A percentile compares a stretch with the other conserved stretches of the same genome.
Evolutionary conservation across 1,284 basidiomycete species (phyloP).

Genomic region (Somion occarium): DNA sequence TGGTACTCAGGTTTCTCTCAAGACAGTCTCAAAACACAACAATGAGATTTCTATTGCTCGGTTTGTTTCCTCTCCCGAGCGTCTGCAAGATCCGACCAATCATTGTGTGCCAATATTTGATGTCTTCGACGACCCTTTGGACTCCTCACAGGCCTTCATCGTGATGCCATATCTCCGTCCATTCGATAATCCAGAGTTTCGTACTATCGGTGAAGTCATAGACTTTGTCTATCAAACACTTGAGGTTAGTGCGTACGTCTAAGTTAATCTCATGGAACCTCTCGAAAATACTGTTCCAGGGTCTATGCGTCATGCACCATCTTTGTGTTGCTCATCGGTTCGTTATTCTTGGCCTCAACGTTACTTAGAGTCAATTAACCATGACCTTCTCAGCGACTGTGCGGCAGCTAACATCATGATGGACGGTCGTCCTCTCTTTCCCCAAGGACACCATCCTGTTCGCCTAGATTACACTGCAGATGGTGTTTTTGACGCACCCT

Average conservation of each 20-base stretch:
- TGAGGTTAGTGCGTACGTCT: constrained; percentile 22
- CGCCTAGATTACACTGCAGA: constrained; percentile 10
- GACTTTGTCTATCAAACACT: constrained; percentile 26
- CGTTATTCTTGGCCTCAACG: background rate
- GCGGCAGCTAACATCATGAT: constrained; percentile 31
- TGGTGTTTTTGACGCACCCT: constrained; percentile 10
- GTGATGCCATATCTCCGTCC: constrained; percentile 21
- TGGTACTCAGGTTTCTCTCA: background rate
- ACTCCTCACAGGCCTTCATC: constrained; percentile 12
- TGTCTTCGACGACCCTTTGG: constrained; percentile 10
- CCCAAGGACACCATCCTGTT: constrained; percentile 24
- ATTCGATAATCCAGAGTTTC: constrained; percentile 19
- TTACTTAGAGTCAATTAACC: background rate
- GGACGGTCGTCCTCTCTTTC: constrained; percentile 26
- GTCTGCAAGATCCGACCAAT: constrained; percentile 10
- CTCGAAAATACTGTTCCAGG: constrained; percentile 21
- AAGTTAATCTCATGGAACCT: background rate
- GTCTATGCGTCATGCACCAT: constrained; percentile 34
- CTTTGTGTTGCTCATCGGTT: constrained; percentile 35
- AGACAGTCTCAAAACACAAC: background rate
- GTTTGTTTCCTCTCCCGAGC: background rate
- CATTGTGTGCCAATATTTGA: constrained; percentile 23
- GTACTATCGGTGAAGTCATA: constrained; percentile 20
- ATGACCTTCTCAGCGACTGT: constrained; percentile 27
- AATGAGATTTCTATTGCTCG: constrained; percentile 1